These are phyloP conservation scores for Penicillium lagena DNA, from an alignment of 495 filamentous ascomycete genomes.

Conservation along the genomic window DNA sequence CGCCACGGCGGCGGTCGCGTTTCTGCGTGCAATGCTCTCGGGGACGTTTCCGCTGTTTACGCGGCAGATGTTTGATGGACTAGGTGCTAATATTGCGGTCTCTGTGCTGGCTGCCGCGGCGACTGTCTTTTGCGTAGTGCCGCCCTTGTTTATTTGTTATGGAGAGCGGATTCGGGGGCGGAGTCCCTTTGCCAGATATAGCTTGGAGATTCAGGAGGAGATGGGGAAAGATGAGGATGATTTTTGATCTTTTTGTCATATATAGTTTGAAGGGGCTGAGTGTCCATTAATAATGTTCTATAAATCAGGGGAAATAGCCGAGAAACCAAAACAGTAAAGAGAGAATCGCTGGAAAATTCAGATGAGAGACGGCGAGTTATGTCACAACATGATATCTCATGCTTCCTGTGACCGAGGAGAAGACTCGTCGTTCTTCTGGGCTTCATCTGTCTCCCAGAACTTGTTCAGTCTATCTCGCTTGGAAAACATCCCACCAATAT, in stretches of 20 bases:
- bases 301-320: no score
- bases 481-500: slow-evolving; percentile 50
- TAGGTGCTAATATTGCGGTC: slow-evolving; percentile 40
- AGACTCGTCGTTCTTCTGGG: not conserved
- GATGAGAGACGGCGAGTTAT: no score
- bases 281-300: not conserved
- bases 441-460: slow-evolving; percentile 49
- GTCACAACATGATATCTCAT: not conserved
- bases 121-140: slow-evolving; percentile 37
- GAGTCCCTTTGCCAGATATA: slow-evolving; percentile 44
- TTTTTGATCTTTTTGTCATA: slow-evolving; percentile 3
- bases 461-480: slow-evolving; percentile 41
- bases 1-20: slow-evolving; percentile 41
- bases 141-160: slow-evolving; percentile 36
- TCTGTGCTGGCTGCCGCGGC: slow-evolving; percentile 39
- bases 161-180: slow-evolving; percentile 33
- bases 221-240: slow-evolving; percentile 22
- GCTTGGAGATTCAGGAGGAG: slow-evolving; percentile 28
- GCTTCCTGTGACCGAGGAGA: not conserved
- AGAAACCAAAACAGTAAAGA: not conserved
- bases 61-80: slow-evolving; percentile 30
- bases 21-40: slow-evolving; percentile 37
- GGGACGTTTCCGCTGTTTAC: slow-evolving; percentile 43
- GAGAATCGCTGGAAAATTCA: not conserved
- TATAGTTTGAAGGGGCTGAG: not conserved